These are phyloP conservation scores for Symbiodinium pilosum DNA, from an alignment of 73 alveolate species.

Conservation along the genomic window DNA sequence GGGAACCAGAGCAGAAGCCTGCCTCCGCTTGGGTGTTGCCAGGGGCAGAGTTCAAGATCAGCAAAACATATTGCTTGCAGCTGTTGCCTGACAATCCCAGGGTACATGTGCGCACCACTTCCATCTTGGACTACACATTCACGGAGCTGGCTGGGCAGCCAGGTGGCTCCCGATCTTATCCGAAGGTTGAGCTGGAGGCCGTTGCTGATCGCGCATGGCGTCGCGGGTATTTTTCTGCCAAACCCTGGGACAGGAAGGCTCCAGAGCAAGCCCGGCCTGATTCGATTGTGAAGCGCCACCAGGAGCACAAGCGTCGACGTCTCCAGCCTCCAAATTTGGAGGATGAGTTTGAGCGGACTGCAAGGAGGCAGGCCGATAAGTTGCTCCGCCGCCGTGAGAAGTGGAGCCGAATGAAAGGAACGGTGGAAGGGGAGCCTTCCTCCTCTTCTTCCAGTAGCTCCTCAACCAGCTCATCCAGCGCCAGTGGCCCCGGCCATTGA, in stretches of 20 bases:
- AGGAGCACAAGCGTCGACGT: slow-evolving; percentile 27
- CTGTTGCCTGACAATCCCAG: slow-evolving; percentile 23
- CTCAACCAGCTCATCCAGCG: too few species aligned
- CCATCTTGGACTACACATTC: slow-evolving; percentile 23
- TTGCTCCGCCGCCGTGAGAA: slow-evolving; percentile 23
- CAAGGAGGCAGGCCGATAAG: slow-evolving; percentile 35
- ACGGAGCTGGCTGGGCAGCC: background rate
- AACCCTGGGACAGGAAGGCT: slow-evolving; percentile 28
- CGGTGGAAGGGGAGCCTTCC: background rate
- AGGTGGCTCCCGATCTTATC: background rate
- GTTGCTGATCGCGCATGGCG: slow-evolving; percentile 1
- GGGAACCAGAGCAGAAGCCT: slow-evolving; percentile 68
- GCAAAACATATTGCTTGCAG: slow-evolving; percentile 26
- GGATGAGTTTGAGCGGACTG: background rate
- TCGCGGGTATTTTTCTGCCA: slow-evolving; percentile 21
- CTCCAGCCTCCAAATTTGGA: slow-evolving; percentile 20
- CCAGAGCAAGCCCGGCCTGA: background rate
- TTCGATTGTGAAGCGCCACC: background rate
- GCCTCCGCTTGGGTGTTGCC: slow-evolving; percentile 8
- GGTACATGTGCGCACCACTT: slow-evolving; percentile 5
- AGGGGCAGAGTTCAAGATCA: slow-evolving; percentile 18
- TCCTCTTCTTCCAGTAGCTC: background rate
- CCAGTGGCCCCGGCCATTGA: too few species aligned
- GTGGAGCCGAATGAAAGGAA: slow-evolving; percentile 29
- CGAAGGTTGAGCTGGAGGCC: background rate